Evolutionary conservation across 2,329 filamentous ascomycete genomes (phyloP).

Genomic region (Cytospora paraplurivora): DNA sequence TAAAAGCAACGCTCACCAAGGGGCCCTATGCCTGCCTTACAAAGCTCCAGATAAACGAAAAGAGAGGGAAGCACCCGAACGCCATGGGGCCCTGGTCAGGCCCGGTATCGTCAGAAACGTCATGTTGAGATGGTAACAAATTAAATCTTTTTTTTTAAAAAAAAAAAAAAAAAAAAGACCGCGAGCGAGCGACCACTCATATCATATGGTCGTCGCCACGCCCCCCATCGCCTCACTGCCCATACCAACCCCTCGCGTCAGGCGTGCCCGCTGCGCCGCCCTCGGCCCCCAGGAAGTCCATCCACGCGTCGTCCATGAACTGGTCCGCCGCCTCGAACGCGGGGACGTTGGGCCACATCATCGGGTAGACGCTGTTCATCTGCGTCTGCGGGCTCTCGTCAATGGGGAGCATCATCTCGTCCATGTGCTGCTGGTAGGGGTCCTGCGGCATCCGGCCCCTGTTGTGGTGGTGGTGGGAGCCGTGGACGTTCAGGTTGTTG

Average conservation of each 20-base stretch:
- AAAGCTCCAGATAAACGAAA: not conserved
- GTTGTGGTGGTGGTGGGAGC: slow-evolving; percentile 13
- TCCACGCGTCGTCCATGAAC: slow-evolving; percentile 44
- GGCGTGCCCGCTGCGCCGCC: slow-evolving; percentile 26
- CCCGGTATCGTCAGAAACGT: not conserved
- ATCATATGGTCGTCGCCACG: not conserved
- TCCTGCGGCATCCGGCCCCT: slow-evolving; percentile 21
- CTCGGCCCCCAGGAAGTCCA: slow-evolving; percentile 38
- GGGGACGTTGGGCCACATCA: slow-evolving; percentile 50
- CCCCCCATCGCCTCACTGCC: slow-evolving; percentile 12
- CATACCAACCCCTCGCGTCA: slow-evolving; percentile 26
- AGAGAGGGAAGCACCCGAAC: not conserved
- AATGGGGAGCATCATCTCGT: slow-evolving; percentile 34
- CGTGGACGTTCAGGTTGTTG: slow-evolving; percentile 1
- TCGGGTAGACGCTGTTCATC: slow-evolving; percentile 45
- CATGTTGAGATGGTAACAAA: not conserved
- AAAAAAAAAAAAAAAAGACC: not conserved
- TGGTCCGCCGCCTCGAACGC: slow-evolving; percentile 42
- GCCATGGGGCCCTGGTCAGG: not conserved
- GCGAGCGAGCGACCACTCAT: not conserved
- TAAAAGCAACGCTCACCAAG: not conserved
- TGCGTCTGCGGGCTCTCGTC: slow-evolving; percentile 46
- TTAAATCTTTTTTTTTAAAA: too few species aligned
- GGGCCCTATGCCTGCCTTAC: not conserved
- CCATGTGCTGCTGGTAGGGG: slow-evolving; percentile 29